Base-by-base conservation (phyloP, 1,139 yeast genomes). In the Suhomyces anneliseae region DNA sequence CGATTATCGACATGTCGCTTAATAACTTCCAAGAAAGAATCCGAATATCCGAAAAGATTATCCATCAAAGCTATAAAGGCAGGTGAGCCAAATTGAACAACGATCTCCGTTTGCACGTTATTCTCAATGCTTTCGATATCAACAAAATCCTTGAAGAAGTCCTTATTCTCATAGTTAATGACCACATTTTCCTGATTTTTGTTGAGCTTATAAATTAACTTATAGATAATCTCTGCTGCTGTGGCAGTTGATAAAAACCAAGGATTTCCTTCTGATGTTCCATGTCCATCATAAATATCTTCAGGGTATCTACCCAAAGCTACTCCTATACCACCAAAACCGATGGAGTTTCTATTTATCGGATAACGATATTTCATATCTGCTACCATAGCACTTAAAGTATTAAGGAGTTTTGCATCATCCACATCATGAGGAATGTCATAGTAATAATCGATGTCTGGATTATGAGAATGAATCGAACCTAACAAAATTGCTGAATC, bases 261-360 rank as follows among this genome's bases (percentile, higher is more conserved):
- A 2, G 99, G 98, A 60, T 93, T 93, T 2, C 97, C 98, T 55
- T 83, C 86, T 12, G 86, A 75, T 0, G 78, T 72, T 0, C 83
- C 85, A 50, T 77, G 72, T 0, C 98, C 98, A 65, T 92, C 87
- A 64, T 93, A 93, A 10, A 87, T 67, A 66, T 93, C 99, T 60
- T 92, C 98, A 0, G 97, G 97, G 60, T 93, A 93, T 59, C 99
- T 74, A 2, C 99, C 99, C 42, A 92, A 68, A 0, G 88, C 96
- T 38, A 85, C 82, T 0, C 95, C 95, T 26, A 69, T 57, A 24
- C 68, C 68, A 6, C 49, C 48, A 58, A 61, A 50, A 2, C 74
- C 71, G 24, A 75, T 62, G 43, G 76, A 66, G 9, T 66, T 64
- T 47, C 74, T 79, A 65, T 92, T 92, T 37, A 92, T 78, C 1